Conservation (phyloP, 345 rosid species). For the Citrus sinensis region DNA sequence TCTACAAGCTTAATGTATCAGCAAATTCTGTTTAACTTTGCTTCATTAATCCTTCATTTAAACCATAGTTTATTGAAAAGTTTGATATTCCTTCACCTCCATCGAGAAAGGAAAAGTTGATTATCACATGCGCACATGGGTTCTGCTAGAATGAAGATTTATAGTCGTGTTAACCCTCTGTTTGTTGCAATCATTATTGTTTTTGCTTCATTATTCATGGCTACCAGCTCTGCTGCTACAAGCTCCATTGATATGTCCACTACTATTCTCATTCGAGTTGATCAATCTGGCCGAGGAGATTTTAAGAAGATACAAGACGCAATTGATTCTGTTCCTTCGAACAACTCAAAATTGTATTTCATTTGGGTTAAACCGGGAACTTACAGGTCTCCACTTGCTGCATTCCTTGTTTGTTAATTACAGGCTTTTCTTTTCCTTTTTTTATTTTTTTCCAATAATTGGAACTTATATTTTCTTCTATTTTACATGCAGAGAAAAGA, state of each 20-base stretch:
- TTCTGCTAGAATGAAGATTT: not conserved
- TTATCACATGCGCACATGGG: constrained; percentile 24
- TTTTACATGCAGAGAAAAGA: constrained; percentile 41
- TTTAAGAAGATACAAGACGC: constrained; percentile 66
- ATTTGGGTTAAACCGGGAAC: constrained; percentile 69
- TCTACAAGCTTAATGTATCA: constrained; percentile 10
- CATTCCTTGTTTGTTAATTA: too few relatives aligned
- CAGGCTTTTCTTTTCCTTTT: not conserved
- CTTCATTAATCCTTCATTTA: constrained; percentile 20
- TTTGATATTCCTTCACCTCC: constrained; percentile 20
- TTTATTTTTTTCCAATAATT: not conserved
- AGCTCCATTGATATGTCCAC: constrained; percentile 26
- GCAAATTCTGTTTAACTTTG: constrained; percentile 13
- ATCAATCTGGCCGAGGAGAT: constrained; percentile 68
- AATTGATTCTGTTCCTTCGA: constrained; percentile 55
- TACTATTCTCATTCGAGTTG: constrained; percentile 54
- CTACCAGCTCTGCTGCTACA: constrained; percentile 3
- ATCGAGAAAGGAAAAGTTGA: constrained; percentile 20
- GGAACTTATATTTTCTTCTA: not conserved
- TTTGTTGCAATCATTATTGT: constrained; percentile 5
- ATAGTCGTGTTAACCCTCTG: not conserved
- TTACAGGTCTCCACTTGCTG: constrained; percentile 44
- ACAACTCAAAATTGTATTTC: constrained; percentile 38
- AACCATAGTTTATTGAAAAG: constrained; percentile 6
- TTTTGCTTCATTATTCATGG: constrained; percentile 19